Evolutionary conservation across 108 stramenopile species (phyloP).

Genomic region (Discostella pseudostelligera): DNA sequence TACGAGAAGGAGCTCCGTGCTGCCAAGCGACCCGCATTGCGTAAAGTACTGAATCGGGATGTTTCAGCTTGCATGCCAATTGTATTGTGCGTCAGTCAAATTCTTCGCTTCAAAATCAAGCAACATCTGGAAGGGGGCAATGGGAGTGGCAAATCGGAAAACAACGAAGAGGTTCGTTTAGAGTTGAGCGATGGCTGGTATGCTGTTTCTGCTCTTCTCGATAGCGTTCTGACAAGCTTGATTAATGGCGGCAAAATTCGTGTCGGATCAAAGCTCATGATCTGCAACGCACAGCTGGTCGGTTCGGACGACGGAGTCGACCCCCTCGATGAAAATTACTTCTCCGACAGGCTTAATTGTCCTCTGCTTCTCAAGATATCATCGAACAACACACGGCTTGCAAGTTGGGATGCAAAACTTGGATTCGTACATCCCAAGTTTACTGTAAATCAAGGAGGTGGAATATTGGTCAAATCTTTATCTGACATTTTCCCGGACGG

Average conservation of each 20-base stretch:
- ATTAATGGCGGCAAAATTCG: slow-evolving; percentile 49
- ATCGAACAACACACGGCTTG: slow-evolving; percentile 70
- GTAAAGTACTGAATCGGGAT: slow-evolving; percentile 80
- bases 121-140: background rate
- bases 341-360: slow-evolving; percentile 25
- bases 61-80: slow-evolving; percentile 53
- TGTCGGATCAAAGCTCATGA: slow-evolving; percentile 74
- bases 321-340: slow-evolving; percentile 69
- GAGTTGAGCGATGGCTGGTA: slow-evolving; percentile 90
- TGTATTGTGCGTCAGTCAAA: slow-evolving; percentile 62
- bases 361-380: slow-evolving; percentile 45
- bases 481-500: slow-evolving; percentile 60
- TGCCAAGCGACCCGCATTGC: slow-evolving; percentile 59
- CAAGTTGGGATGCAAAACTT: slow-evolving; percentile 79
- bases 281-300: slow-evolving; percentile 57
- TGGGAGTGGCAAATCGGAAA: background rate
- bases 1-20: slow-evolving; percentile 62
- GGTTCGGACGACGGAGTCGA: slow-evolving; percentile 83
- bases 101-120: slow-evolving; percentile 41
- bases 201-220: slow-evolving; percentile 58
- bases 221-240: slow-evolving; percentile 41
- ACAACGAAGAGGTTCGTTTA: slow-evolving; percentile 30
- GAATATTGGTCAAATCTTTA: slow-evolving; percentile 55
- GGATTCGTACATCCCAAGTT: slow-evolving; percentile 56
- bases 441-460: slow-evolving; percentile 16